These are phyloP conservation scores for Metarhizium brunneum DNA, from an alignment of 2,329 filamentous ascomycete species.

Conservation along the genomic window DNA sequence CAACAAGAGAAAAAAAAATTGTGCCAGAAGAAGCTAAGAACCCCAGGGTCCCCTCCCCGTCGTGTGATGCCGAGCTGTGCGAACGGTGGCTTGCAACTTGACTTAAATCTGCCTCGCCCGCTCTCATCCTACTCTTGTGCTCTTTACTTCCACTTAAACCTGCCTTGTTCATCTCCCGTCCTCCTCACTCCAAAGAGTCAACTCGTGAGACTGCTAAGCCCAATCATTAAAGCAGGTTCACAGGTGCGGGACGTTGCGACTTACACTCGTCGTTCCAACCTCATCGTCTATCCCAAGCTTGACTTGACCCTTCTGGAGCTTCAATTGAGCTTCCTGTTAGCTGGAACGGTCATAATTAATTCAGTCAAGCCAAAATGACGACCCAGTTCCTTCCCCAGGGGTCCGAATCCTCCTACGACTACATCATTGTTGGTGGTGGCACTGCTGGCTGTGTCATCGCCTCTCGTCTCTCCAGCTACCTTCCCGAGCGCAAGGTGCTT, in stretches of 20 bases:
- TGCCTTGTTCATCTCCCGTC: neutral
- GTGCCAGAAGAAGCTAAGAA: neutral
- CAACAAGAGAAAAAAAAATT: neutral
- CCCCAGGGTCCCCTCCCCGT: neutral
- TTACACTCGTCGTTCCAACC: neutral
- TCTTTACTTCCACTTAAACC: neutral
- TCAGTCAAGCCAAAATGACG: conserved; percentile 41
- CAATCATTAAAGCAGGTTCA: neutral
- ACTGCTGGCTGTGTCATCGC: conserved; percentile 82
- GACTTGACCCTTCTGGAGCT: neutral
- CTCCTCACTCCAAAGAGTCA: neutral
- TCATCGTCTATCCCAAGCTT: neutral
- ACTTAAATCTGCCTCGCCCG: neutral
- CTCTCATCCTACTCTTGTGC: neutral
- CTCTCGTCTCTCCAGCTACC: conserved; percentile 69
- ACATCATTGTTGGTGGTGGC: conserved; percentile 76
- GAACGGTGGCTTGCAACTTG: neutral
- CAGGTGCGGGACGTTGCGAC: neutral
- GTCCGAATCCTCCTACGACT: conserved; percentile 65
- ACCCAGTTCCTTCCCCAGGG: conserved; percentile 57
- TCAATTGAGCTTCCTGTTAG: conserved; percentile 19
- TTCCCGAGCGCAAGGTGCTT: conserved; percentile 72
- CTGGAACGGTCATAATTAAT: conserved; percentile 12
- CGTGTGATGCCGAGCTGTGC: neutral
- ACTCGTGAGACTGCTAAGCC: neutral